Percentiles rank a stretch among this genome's conserved stretches.
These are phyloP conservation scores for Pyronema domesticum DNA, from an alignment of 495 filamentous ascomycete genomes.

Conservation along the genomic window DNA sequence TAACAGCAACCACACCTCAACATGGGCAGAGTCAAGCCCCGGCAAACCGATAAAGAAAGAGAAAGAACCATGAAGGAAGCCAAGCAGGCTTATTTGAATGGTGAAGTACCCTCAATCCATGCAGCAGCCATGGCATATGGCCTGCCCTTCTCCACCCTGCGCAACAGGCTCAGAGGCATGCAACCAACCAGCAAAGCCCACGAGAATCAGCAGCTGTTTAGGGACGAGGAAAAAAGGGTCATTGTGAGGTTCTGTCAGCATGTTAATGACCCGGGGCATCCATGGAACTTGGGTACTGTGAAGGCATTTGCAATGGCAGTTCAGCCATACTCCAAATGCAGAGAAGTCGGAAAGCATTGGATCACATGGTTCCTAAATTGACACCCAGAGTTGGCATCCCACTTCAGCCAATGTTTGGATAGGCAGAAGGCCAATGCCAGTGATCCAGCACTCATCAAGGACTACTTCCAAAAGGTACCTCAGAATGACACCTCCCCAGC, in stretches of 20 bases:
- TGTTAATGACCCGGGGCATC: constrained; percentile 4
- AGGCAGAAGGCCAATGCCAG: constrained; percentile 3
- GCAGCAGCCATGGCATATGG: neutral
- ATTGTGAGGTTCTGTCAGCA: constrained; percentile 2
- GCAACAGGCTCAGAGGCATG: neutral
- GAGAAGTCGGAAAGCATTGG: neutral
- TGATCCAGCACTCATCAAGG: constrained; percentile 3
- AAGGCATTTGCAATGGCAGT: neutral
- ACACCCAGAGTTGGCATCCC: neutral
- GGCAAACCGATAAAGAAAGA: neutral
- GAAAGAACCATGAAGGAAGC: neutral
- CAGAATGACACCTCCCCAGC: no score
- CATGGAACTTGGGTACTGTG: neutral
- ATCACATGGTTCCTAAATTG: neutral
- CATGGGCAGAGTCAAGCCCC: neutral
- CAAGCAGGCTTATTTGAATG: neutral
- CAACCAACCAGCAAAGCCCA: neutral
- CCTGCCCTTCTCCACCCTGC: neutral
- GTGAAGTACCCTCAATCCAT: neutral
- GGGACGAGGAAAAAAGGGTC: neutral
- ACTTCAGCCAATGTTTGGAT: constrained; percentile 1
- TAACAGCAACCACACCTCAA: no score
- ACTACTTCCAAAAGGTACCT: constrained; percentile 8
- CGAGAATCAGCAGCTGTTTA: neutral
- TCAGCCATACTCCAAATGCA: neutral